These are phyloP conservation scores for Perkinsus marinus DNA, from an alignment of 169 alveolate genomes.

Conservation along the genomic window DNA sequence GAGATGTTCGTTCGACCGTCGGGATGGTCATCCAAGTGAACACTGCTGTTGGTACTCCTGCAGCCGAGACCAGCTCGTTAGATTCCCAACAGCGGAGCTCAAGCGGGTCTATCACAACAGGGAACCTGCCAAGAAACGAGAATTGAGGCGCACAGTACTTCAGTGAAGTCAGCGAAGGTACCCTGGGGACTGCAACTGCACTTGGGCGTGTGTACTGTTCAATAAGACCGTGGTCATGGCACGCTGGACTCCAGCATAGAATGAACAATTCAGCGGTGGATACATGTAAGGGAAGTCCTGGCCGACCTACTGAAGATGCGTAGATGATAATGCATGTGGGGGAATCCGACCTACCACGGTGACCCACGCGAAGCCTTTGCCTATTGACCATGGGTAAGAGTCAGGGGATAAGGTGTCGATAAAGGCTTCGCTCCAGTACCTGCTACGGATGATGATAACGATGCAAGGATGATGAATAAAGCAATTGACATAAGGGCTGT, in stretches of 20 bases:
- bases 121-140: background rate
- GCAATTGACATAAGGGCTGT: constrained; percentile 51
- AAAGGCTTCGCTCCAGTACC: background rate
- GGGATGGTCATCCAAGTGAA: background rate
- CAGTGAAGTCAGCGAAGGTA: background rate
- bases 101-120: background rate
- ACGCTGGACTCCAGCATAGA: background rate
- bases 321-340: background rate
- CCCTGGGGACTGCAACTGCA: background rate
- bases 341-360: background rate
- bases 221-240: background rate
- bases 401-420: background rate
- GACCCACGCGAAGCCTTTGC: background rate
- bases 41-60: background rate
- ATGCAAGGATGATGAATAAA: background rate
- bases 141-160: background rate
- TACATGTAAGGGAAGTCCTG: background rate
- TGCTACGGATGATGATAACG: background rate
- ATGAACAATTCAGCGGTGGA: background rate
- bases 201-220: background rate
- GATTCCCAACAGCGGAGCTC: background rate
- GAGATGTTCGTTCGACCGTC: background rate
- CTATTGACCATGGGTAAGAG: background rate
- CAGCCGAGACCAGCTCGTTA: background rate
- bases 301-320: background rate